phyloP scores from a whole-genome alignment of 2,329 filamentous ascomycete genomes.

The Arthrobotrys pseudoclavata region DNA sequence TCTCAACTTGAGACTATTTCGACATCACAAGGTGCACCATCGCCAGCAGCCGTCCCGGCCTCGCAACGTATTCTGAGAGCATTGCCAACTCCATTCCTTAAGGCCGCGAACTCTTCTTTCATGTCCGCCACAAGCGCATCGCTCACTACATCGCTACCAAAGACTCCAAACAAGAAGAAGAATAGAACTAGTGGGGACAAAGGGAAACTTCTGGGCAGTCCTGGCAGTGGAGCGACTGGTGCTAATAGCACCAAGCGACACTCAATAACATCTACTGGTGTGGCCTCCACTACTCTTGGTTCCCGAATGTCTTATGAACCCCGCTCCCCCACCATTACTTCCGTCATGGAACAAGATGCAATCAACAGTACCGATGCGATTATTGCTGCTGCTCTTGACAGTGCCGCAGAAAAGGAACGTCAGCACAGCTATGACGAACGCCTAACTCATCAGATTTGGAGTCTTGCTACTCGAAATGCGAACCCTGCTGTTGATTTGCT shows the following conservation, averaged over 20 bases:
- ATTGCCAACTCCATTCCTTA: conserved; percentile 88
- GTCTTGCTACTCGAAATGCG: conserved; percentile 87
- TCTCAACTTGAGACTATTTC: conserved; percentile 87
- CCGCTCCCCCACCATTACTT: conserved; percentile 62
- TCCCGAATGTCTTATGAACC: conserved; percentile 56
- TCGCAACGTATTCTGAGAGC: conserved; percentile 91
- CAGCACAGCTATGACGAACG: conserved; percentile 83
- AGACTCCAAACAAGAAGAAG: conserved; percentile 67
- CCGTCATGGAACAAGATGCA: conserved; percentile 63
- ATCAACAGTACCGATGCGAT: conserved; percentile 64
- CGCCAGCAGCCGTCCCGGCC: conserved; percentile 75
- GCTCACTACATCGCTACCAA: conserved; percentile 82
- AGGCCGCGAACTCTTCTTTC: conserved; percentile 94
- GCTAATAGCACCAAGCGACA: conserved; percentile 65
- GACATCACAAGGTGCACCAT: conserved; percentile 71
- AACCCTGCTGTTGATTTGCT: conserved; percentile 95
- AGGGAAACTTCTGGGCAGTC: conserved; percentile 70
- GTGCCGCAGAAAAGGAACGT: conserved; percentile 78
- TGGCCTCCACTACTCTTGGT: conserved; percentile 43
- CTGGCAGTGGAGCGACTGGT: conserved; percentile 65
- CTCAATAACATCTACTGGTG: conserved; percentile 62
- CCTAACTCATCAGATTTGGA: conserved; percentile 94
- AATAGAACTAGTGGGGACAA: conserved; percentile 70
- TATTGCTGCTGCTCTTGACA: conserved; percentile 72
- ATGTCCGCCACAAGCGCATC: conserved; percentile 92